These are phyloP conservation scores for Globisporangium irregulare DNA, from an alignment of 352 stramenopile species.

Conservation along the genomic window DNA sequence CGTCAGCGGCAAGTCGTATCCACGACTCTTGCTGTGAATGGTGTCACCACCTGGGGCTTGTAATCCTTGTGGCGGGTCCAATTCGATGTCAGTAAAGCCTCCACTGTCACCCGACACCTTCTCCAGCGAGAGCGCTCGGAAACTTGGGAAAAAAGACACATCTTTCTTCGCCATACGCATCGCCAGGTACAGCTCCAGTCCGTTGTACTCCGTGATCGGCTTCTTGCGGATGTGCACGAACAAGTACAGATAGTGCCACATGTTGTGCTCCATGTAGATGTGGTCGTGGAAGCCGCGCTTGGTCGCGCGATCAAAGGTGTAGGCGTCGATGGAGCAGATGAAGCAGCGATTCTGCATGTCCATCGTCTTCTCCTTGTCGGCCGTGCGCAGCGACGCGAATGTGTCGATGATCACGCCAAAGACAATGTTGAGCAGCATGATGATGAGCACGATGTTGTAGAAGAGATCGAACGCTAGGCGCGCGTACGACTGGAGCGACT, in stretches of 20 bases:
- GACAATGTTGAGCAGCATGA: slow-evolving; percentile 73
- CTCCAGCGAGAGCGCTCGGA: slow-evolving; percentile 54
- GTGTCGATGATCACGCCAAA: slow-evolving; percentile 84
- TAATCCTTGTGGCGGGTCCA: too few relatives aligned
- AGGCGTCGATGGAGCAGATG: slow-evolving; percentile 79
- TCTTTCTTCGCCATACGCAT: slow-evolving; percentile 76
- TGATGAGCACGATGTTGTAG: slow-evolving; percentile 70
- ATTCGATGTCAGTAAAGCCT: too few relatives aligned
- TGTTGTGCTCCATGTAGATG: slow-evolving; percentile 75
- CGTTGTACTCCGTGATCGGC: slow-evolving; percentile 72
- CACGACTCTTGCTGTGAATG: too few relatives aligned
- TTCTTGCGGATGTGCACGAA: slow-evolving; percentile 84
- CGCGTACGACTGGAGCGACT: slow-evolving; percentile 37
- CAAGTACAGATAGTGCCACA: slow-evolving; percentile 80
- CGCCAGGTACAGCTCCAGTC: slow-evolving; percentile 75
- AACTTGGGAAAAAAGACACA: slow-evolving; percentile 72
- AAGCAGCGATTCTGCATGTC: slow-evolving; percentile 76
- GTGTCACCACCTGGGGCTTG: too few relatives aligned
- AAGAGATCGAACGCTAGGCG: slow-evolving; percentile 59
- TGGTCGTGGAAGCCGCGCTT: slow-evolving; percentile 73
- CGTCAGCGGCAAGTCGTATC: too few relatives aligned
- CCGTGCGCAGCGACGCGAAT: slow-evolving; percentile 65
- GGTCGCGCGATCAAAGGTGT: slow-evolving; percentile 61
- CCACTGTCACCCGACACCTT: background rate
- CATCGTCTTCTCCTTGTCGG: slow-evolving; percentile 60